Evolutionary conservation across 2,329 filamentous ascomycete genomes (phyloP), one percentile per base, ranked within the genome.

Genomic region (Sordariomycetes sp.): DNA sequence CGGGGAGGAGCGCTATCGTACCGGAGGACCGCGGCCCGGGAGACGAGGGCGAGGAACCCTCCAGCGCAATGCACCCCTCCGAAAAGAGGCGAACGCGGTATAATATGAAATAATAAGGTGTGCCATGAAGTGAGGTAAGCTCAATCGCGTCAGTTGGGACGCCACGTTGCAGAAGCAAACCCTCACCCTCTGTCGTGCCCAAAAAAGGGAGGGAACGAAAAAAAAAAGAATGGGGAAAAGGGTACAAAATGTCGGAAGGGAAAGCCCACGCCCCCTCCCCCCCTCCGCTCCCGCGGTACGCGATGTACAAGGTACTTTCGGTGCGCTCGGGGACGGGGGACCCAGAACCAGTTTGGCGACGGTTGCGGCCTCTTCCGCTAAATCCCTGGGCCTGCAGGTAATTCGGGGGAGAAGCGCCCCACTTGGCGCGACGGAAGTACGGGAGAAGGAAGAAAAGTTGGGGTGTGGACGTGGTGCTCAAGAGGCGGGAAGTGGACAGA

Each of bases 291-390:
- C 48, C 12, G 20, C 24, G 48, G 54, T n/a, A n/a, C 15, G 15
- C 15, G 15, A 45, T 17, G 53, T 32, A 36, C 28, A 35, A 15
- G 20, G 15, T 24, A 35, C 53, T 25, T 25, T 45, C 13, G 39
- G 36, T 15, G 36, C 24, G n/a, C 24, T 17, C 15, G 24, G 36
- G 25, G 35, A 45, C 10, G 53, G 22, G 32, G 53, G 36, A 12
- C 35, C 53, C 53, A 54, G 53, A 36, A 54, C 53, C 53, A n/a
- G 53, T 45, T 45, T 45, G 25, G 25, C 53, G 35, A 54, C 45
- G 20, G 54, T 50, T 51, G 54, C 54, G 39, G 54, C 54, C 45
- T 56, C 54, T 56, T 56, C 54, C 54, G 39, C 45, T n/a, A 32
- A 34, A 56, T 56, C 54, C 54, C 42, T 50, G 54, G 34, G 39